These are phyloP conservation scores for Blastobotrys arbuscula DNA, from an alignment of 1,139 yeast genomes.

Conservation along the genomic window DNA sequence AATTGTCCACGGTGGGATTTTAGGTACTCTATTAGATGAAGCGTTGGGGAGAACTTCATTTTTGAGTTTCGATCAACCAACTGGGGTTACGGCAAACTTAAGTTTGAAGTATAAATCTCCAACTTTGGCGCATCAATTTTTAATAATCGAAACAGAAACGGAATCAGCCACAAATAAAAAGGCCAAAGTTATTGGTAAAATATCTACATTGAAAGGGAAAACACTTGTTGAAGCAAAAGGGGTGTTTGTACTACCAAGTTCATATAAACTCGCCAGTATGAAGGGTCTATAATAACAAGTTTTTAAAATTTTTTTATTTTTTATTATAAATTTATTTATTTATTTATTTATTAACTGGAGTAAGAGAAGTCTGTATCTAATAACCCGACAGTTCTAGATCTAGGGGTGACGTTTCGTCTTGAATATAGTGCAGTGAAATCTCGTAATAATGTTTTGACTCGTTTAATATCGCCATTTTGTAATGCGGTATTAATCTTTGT, in stretches of 20 bases:
- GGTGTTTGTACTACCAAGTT: constrained; percentile 22
- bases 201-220: constrained; percentile 38
- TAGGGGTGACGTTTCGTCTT: constrained; percentile 63
- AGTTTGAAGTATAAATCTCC: constrained; percentile 63
- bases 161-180: constrained; percentile 32
- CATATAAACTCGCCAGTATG: constrained; percentile 17
- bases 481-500: constrained; percentile 55
- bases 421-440: constrained; percentile 82
- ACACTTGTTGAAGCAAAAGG: constrained; percentile 34
- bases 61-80: constrained; percentile 24
- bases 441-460: constrained; percentile 62
- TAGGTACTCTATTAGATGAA: constrained; percentile 79
- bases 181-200: constrained; percentile 39
- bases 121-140: constrained; percentile 72
- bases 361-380: not conserved
- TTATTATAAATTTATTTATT: not conserved
- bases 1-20: constrained; percentile 82
- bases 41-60: constrained; percentile 57
- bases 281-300: constrained; percentile 4
- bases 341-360: not conserved
- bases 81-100: constrained; percentile 43
- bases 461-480: constrained; percentile 63
- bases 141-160: constrained; percentile 53
- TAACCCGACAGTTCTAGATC: constrained; percentile 25
- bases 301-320: not conserved